These are phyloP conservation scores for Rhodamnia rubescens DNA, from an alignment of 345 rosid species.

Conservation along the genomic window DNA sequence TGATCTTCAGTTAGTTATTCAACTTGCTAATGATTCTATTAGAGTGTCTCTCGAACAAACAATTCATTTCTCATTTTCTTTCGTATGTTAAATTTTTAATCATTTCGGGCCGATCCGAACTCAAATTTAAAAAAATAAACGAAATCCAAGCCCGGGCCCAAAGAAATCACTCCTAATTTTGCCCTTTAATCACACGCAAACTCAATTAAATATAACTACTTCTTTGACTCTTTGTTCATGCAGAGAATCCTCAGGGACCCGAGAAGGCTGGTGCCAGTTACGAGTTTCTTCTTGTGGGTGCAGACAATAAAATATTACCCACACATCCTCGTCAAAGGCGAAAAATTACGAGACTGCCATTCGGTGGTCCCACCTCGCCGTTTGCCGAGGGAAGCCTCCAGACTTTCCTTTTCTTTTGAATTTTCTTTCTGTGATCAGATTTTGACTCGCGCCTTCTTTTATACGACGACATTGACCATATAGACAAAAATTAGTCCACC, in stretches of 20 bases:
- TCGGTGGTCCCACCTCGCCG: not conserved
- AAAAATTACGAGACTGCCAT: not conserved
- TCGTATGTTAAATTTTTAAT: not conserved
- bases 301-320: not conserved
- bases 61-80: not conserved
- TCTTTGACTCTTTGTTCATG: not conserved
- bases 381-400: not conserved
- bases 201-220: not conserved
- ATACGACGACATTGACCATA: not conserved
- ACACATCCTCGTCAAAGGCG: rapidly evolving
- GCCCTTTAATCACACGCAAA: not conserved
- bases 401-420: not conserved
- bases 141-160: not conserved
- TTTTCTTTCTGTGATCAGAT: not conserved
- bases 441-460: not conserved
- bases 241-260: not conserved
- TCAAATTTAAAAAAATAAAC: not conserved
- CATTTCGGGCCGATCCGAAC: rapidly evolving
- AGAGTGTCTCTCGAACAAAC: not conserved
- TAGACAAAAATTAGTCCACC: not conserved
- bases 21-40: not conserved
- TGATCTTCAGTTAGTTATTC: rapidly evolving
- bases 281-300: not conserved
- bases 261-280: not conserved
- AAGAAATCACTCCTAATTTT: not conserved